Evolutionary conservation across 208 protist genomes (phyloP), one percentile per base, ranked within the genome.

Genomic region (Trypanosoma vivax): DNA sequence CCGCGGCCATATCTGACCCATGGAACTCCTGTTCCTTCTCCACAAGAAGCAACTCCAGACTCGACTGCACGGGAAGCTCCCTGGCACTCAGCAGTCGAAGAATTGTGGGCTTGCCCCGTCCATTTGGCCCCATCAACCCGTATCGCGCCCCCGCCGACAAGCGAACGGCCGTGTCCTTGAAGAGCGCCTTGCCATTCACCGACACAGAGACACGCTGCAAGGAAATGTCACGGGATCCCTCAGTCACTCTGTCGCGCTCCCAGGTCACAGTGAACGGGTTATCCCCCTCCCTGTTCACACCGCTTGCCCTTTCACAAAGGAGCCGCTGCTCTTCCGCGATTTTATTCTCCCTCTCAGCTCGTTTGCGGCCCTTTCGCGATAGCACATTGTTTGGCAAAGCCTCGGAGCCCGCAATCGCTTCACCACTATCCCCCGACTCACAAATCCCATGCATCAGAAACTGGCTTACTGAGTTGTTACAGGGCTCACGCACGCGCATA

Each of bases 1-100:
- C 78, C 1, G 85, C 88, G 31, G 65, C 84, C 40, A 82, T 30
- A 46, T 92, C 79, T n/a, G 78, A 76, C 14, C 72, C 88, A 13
- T 74, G 76, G 48, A 95, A 87, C 65, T 95, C 84, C 45, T 97
- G 96, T 68, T 99, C 97, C 75, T 98, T 95, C 62, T 98, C 92
- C 50, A 99, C 92, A 49, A 98, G 84, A 27, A 98, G 76, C 16
- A 99, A 72, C 38, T 96, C 71, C 27, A 98, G 58, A 66, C 96
- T 83, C 28, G 72, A 66, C 34, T 96, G 94, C 42, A 98, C 90
- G 11, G 83, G 90, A 11, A 95, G 73, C 62, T 91, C 77, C 11
- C 85, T 67, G 3, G 73, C 73, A 16, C 55, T 58, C 21, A 97
- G 54, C 5, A 97, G 70, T 19, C 88, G 94, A 28, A 98, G 77